These are phyloP conservation scores for Dendrothele bispora DNA, from an alignment of 768 basidiomycete species.

Conservation along the genomic window DNA sequence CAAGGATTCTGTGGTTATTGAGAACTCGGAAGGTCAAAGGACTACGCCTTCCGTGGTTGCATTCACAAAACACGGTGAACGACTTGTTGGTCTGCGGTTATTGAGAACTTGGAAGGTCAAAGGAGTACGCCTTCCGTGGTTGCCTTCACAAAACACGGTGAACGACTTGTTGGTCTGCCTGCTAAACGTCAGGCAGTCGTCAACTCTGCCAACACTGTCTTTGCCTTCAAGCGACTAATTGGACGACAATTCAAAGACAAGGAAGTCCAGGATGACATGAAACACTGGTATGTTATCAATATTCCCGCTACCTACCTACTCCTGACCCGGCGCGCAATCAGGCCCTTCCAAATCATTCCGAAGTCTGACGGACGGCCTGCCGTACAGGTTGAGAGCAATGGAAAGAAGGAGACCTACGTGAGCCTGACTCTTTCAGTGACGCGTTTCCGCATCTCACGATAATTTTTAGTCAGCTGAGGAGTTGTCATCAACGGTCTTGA, in stretches of 20 bases:
- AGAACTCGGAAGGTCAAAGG: slow-evolving; percentile 96
- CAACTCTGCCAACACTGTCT: slow-evolving; percentile 92
- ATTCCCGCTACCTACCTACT: neutral
- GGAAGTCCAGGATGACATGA: slow-evolving; percentile 90
- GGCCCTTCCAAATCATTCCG: slow-evolving; percentile 80
- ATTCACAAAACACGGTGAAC: slow-evolving; percentile 98
- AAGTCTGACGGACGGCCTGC: slow-evolving; percentile 76
- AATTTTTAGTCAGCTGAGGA: slow-evolving; percentile 75
- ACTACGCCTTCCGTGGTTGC: slow-evolving; percentile 99
- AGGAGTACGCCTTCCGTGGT: slow-evolving; percentile 98
- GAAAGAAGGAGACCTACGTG: slow-evolving; percentile 80
- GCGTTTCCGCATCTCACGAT: slow-evolving; percentile 1
- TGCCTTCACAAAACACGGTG: slow-evolving; percentile 98
- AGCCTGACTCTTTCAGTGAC: slow-evolving; percentile 29
- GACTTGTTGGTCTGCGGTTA: slow-evolving; percentile 93
- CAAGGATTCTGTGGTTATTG: slow-evolving; percentile 90
- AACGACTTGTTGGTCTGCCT: slow-evolving; percentile 93
- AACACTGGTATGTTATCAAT: slow-evolving; percentile 63
- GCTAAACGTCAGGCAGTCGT: slow-evolving; percentile 98
- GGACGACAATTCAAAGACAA: slow-evolving; percentile 91
- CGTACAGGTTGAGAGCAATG: slow-evolving; percentile 82
- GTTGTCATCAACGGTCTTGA: slow-evolving; percentile 82
- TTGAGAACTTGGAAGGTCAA: slow-evolving; percentile 97
- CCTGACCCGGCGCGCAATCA: slow-evolving; percentile 24
- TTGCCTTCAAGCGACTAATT: slow-evolving; percentile 91